phyloP scores from a whole-genome alignment of 2,329 filamentous ascomycete species.

The Massarina eburnea region DNA sequence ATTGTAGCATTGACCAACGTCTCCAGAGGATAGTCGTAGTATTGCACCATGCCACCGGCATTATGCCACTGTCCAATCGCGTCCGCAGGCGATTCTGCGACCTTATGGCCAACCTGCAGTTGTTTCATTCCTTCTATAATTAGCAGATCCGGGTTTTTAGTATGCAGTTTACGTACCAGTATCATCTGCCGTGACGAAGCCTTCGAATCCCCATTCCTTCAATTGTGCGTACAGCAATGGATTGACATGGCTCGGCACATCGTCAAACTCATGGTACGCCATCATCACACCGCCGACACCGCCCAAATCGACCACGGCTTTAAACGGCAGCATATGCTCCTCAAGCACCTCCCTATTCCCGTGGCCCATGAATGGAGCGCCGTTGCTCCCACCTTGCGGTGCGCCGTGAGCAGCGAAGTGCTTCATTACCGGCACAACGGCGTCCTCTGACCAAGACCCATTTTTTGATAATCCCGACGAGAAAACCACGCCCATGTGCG shows the following conservation, averaged over 20 bases:
- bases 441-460: conserved; percentile 47
- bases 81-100: conserved; percentile 44
- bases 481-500: conserved; percentile 50
- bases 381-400: conserved; percentile 48
- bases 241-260: conserved; percentile 44
- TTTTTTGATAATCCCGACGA: conserved; percentile 50
- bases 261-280: conserved; percentile 49
- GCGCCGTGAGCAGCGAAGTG: conserved; percentile 51
- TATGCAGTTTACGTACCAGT: conserved; percentile 31
- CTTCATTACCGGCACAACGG: conserved; percentile 50
- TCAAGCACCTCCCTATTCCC: conserved; percentile 48
- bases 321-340: conserved; percentile 49
- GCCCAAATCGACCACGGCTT: conserved; percentile 47
- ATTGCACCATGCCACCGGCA: conserved; percentile 50
- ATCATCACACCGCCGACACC: conserved; percentile 50
- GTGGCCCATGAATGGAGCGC: conserved; percentile 48
- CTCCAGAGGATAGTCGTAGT: conserved; percentile 49
- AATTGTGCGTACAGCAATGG: conserved; percentile 45
- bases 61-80: conserved; percentile 50
- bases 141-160: background rate
- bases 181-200: conserved; percentile 48
- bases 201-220: conserved; percentile 46
- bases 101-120: conserved; percentile 39
- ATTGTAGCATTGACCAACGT: conserved; percentile 41
- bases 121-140: conserved; percentile 16